Evolutionary conservation across 1,284 basidiomycete species (phyloP).

Genomic region (Exobasidium cylindrosporum): DNA sequence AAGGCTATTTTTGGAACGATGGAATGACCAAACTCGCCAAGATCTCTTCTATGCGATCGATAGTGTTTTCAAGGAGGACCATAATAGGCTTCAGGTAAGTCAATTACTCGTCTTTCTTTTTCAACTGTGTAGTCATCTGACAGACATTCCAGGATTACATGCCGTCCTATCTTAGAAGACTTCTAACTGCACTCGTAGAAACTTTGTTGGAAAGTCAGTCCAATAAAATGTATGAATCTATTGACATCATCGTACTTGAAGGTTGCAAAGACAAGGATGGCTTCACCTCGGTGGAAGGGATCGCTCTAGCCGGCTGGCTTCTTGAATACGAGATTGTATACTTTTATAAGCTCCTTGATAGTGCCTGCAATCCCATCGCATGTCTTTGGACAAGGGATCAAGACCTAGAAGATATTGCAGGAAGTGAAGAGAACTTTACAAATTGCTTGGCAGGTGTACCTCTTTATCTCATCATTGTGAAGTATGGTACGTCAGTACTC

Average conservation of each 20-base stretch:
- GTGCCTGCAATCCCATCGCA: not conserved
- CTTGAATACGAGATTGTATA: conserved; percentile 6
- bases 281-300: not conserved
- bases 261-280: too few relatives aligned
- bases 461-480: not conserved
- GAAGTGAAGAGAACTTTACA: not conserved
- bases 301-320: conserved; percentile 9
- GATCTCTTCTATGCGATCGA: not conserved
- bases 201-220: too few relatives aligned
- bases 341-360: not conserved
- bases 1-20: not conserved
- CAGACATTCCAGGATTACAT: too few relatives aligned
- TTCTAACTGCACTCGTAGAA: too few relatives aligned
- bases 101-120: too few relatives aligned
- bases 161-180: too few relatives aligned
- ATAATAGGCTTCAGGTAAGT: not conserved
- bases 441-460: not conserved
- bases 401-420: not conserved
- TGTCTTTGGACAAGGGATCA: not conserved
- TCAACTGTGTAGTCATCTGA: too few relatives aligned
- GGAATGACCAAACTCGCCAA: not conserved
- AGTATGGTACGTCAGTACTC: not conserved
- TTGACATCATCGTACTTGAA: too few relatives aligned
- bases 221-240: too few relatives aligned
- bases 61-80: not conserved